Evolutionary conservation across 2,329 filamentous ascomycete species (phyloP), one percentile per base, ranked within the genome.

Genomic region (Aspergillus novofumigatus): DNA sequence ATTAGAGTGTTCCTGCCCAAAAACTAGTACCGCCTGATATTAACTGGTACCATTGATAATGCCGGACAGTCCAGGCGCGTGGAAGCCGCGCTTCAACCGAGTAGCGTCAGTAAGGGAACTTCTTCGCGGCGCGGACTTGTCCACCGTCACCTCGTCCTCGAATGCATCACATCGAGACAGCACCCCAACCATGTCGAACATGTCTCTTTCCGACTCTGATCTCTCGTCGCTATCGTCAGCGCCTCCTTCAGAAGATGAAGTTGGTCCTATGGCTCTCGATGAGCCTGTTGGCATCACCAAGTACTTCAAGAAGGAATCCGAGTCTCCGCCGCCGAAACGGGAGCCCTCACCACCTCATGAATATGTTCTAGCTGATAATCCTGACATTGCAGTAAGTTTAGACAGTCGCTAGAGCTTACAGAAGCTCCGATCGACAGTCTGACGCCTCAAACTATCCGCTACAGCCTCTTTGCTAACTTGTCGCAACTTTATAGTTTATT

Each of bases 291-390:
- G 75, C 42, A 74, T 80, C 55, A 69, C 74, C 54, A 78, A 78
- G 59, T 80, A 80, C 69, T 80, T 80, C 70, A 79, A 78, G 66
- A 72, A 72, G 62, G 66, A 71, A 57, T 69, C 72, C 53, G 68
- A 73, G 60, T 84, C 86, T 65, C 86, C 88, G 61, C 86, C 86
- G 68, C 86, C 85, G 69, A 95, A 94, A 80, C 83, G 93, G 72
- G 87, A 89, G 57, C 87, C 91, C 21, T 97, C 92, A 64, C 93
- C 93, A 65, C 87, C 91, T 8, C 93, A 97, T 74, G 91, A 96
- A 81, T 90, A 89, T 75, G 88, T 91, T 28, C 80, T 97, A 56
- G 91, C 91, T 60, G 93, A 97, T 73, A 96, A 96, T 74, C 84
- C 89, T 61, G 89, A 94, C 71, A 92, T 97, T 78, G 89, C 93